Base-by-base conservation (phyloP, 805 yeast genomes). In the Candida namnaoensis region DNA sequence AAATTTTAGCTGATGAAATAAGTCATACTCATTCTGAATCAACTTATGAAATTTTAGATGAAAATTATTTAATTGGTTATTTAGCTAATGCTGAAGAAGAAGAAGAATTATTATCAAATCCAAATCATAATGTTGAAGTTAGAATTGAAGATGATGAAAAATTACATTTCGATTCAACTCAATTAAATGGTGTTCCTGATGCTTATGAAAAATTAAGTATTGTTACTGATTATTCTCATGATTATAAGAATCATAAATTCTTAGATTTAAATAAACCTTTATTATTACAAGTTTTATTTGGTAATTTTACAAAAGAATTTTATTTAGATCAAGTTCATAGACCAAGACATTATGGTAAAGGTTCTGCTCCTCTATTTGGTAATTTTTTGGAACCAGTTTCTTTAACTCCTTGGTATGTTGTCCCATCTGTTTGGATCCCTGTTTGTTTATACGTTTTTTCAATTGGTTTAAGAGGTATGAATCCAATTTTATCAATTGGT, bases 281-380 rank as follows among this genome's bases (percentile, higher is more conserved):
- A 52, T 65, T 93, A 36, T 56, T 76, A 62, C 99, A 93, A 68
- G 86, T 93, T 37, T 64, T 88, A 42, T 70, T 75, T 46, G 79
- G 88, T 35, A 72, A 74, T 32, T 93, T 88, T 71, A 58, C 84
- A 35, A 91, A 86, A 59, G 95, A 87, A 36, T 91, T 93, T 56
- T 93, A 93, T 62, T 71, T 93, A 57, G 96, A 88, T 59, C 97
- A 93, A 65, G 93, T 93, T 36, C 99, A 93, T 63, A 80, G 97
- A 64, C 99, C 99, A 41, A 81, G 99, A 60, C 99, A 93, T 63
- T 93, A 90, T 59, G 98, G 98, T 49, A 81, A 88, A 59, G 97
- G 96, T 10, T 87, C 96, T 4, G 99, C 99, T 11, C 96, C 90
- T 7, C 61, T 93, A 41, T 93, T 93, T 62, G 99, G 99, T 38